Evolutionary conservation across 1,284 basidiomycete species (phyloP), one percentile per base, ranked within the genome.

Genomic region (Xerocomus amazonicus): DNA sequence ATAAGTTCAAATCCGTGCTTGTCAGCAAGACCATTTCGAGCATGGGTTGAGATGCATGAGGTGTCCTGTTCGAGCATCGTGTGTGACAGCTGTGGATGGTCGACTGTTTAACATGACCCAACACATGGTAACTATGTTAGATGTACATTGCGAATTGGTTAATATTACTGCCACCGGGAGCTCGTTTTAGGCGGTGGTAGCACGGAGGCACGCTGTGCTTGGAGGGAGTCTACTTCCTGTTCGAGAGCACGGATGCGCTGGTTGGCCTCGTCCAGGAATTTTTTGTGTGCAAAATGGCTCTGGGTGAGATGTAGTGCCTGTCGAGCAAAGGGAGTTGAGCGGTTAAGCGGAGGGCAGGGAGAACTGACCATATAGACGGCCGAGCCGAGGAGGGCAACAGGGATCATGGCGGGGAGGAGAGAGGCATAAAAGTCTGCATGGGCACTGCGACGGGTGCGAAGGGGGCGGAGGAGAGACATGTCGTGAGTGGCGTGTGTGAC

Each of bases 361-460:
- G 35, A 38, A 53, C 56, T 53, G 62, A 87, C 87, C 57, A 89
- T 72, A 69, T 87, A 90, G 46, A 90, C 76, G 9, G 83, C 84
- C 49, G 85, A 88, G 13, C 86, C 88, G 26, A 90, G 73, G 43
- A 90, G 70, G 42, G 83, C 81, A 50, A 90, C 72, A 7, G 87
- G 88, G 37, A 89, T 71, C 87, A 90, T 90, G 33, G 79, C 80
- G 27, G 88, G 88, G 37, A 85, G 65, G 45, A 83, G 74, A 52
- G 83, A 76, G 35, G 79, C 70, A 65, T 90, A 90, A 73, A 81
- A 81, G 55, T 74, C 71, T 4, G 77, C 78, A 67, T 90, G 84
- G 19, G 72, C 69, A 35, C 78, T 82, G 50, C 67, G 60, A 26
- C 45, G 41, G 16, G 40, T 50, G 14, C 41, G 51, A n/a, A 52